Conservation (phyloP, 2,329 filamentous ascomycete species). For the Epichloe amarillans region DNA sequence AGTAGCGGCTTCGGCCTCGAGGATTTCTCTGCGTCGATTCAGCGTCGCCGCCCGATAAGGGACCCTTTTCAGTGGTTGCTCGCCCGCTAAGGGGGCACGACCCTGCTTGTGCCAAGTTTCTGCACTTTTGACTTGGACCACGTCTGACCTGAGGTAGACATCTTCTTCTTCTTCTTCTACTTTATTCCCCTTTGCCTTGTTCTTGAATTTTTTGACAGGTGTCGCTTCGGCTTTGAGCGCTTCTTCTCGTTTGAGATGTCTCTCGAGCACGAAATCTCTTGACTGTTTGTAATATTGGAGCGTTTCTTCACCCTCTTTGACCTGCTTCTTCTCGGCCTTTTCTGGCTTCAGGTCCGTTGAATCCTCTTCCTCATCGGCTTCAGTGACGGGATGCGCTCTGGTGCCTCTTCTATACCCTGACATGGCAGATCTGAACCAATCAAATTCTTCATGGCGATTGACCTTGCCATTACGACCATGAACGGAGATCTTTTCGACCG, state of each 20-base stretch:
- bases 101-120: conserved; percentile 99
- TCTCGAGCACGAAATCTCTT: conserved; percentile 68
- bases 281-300: conserved; percentile 81
- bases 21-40: conserved; percentile 75
- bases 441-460: conserved; percentile 60
- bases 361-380: conserved; percentile 70
- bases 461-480: conserved; percentile 68
- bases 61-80: conserved; percentile 69
- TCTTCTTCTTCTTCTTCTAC: conserved; percentile 64
- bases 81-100: conserved; percentile 55
- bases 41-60: conserved; percentile 85
- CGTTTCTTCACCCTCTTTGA: conserved; percentile 65
- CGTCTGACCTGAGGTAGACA: conserved; percentile 67
- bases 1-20: conserved; percentile 66
- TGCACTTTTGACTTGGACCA: conserved; percentile 74
- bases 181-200: conserved; percentile 60
- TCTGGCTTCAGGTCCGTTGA: conserved; percentile 60
- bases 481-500: conserved; percentile 66
- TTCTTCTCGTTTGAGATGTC: conserved; percentile 85
- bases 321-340: conserved; percentile 57
- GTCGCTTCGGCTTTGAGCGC: conserved; percentile 58
- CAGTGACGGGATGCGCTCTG: conserved; percentile 42
- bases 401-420: conserved; percentile 49
- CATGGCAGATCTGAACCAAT: conserved; percentile 82
- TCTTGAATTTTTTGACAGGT: conserved; percentile 61